Evolutionary conservation across 2,329 filamentous ascomycete genomes (phyloP).

Genomic region (Bipolaris zeicola): DNA sequence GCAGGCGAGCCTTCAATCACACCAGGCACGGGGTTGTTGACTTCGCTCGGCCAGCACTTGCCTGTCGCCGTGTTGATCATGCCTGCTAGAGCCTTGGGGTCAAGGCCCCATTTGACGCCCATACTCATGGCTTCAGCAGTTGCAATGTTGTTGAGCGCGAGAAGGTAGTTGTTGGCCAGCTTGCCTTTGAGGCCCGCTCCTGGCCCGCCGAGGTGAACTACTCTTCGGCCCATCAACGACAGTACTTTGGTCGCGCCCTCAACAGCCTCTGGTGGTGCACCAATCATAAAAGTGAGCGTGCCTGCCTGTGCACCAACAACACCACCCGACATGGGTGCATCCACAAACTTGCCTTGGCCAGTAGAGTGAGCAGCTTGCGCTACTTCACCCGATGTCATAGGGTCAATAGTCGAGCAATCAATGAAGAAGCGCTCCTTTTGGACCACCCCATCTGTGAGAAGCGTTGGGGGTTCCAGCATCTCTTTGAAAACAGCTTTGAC

Average conservation of each 20-base stretch:
- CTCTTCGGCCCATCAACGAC: constrained; percentile 80
- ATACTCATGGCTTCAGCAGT: constrained; percentile 71
- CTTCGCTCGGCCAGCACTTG: constrained; percentile 92
- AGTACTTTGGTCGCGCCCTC: constrained; percentile 71
- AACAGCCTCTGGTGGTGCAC: constrained; percentile 66
- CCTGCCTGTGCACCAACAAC: constrained; percentile 88
- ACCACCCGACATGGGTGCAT: constrained; percentile 96
- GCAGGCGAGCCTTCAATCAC: constrained; percentile 79
- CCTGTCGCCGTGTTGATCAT: constrained; percentile 95
- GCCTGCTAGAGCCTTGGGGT: constrained; percentile 71
- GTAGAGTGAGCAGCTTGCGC: constrained; percentile 71
- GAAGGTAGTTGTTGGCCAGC: constrained; percentile 94
- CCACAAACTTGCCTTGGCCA: constrained; percentile 78
- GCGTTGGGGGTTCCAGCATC: constrained; percentile 67
- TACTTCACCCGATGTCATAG: constrained; percentile 78
- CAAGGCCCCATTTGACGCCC: constrained; percentile 66
- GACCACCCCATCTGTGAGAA: constrained; percentile 55
- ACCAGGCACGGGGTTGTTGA: constrained; percentile 92
- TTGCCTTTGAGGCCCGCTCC: constrained; percentile 89
- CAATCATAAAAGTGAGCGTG: constrained; percentile 95
- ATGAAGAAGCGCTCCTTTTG: constrained; percentile 78
- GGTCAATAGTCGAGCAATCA: constrained; percentile 96
- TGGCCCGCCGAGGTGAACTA: constrained; percentile 83
- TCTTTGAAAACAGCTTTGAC: constrained; percentile 81
- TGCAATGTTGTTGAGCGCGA: constrained; percentile 88